Evolutionary conservation across 495 filamentous ascomycete genomes (phyloP), one percentile per base, ranked within the genome.

Genomic region (Cenococcum geophilum): DNA sequence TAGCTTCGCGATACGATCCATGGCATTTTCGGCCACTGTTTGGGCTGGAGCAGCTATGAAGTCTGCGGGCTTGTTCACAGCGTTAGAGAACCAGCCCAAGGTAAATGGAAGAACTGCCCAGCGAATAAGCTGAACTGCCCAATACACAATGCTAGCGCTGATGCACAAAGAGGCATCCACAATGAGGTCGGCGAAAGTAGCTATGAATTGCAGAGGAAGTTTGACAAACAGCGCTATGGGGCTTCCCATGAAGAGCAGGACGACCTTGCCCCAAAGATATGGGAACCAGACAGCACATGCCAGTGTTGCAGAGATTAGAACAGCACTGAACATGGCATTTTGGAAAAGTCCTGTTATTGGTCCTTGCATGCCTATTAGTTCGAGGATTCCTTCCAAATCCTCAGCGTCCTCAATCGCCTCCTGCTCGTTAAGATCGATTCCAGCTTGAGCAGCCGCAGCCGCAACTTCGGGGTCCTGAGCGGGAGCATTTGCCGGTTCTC

Each of bases 371-470:
- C 93, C 93, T 36, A 99, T 86, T 11, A 99, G 81, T 70, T 99
- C 93, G 78, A 97, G 81, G 52, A 99, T 89, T 5, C 93, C 93
- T 71, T 99, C 93, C n/a, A 99, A 83, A 67, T 99, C 93, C 73
- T 99, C 93, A 10, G 86, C 89, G 64, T 95, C 91, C 56, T 97
- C 93, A 36, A 74, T 63, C 8, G 72, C 73, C 27, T 68, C 75
- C 37, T 75, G 75, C 35, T 82, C 78, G 18, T 88, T 85, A 5
- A 77, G 71, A 67, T 87, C 83, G 34, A 81, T 48, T 10, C 76
- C 83, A 23, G 76, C 79, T 57, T 78, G 75, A 27, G 73, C 75
- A 27, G 76, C 75, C 5, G 72, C 76, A 32, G 72, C 76, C 11
- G 70, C 66, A 5, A 73, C 72, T 20, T 78, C 72, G 12, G 73